Base-by-base conservation (phyloP, 768 basidiomycete species). In the Xerocomellus amylosporus region DNA sequence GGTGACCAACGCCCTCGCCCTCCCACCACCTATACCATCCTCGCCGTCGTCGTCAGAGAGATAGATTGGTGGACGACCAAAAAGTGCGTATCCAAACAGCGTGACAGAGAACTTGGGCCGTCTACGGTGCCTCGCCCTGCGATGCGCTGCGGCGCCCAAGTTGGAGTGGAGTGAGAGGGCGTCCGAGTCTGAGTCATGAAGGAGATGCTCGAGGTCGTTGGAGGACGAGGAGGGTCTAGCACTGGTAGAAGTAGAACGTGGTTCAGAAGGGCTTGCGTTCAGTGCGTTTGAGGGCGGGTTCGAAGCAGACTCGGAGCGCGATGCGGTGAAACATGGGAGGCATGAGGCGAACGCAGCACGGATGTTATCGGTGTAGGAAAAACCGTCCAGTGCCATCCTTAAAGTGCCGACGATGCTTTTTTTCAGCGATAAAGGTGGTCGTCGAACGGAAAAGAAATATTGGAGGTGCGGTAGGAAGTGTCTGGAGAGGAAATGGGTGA, bases 121-220 rank as follows among this genome's bases (percentile, higher is more conserved):
- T 60, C 67, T 70, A 69, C 58, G 69, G 56, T 56, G 71, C 64
- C 62, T 73, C 67, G 58, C 70, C 61, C 59, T 69, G 19, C 68
- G 60, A 31, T 72, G 62, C 5, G 30, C 8, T 14, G 73, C 58
- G 3, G 53, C 42, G 22, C 79, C 82, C 6, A 82, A 68, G 61
- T 85, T 84, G 8, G 87, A 86, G 67, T 88, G 86, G 38, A 87
- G 64, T 1, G 86, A 88, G 47, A 87, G 75, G 8, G 76, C 82
- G 49, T 88, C 87, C 8, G 73, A 72, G 56, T 81, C 81, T 28
- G 78, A 53, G 65, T 79, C 78, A 1, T 63, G 75, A n/a, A 82
- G 73, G 45, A 82, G 75, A 34, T 78, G 71, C 44, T 82, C 77
- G 57, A 82, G 78, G 61, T 80, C 78, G 62, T 73, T 66, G 46